Percentiles rank a stretch among this genome's conserved stretches.
Evolutionary conservation across 306 rosid genomes (phyloP).

Genomic region (Corylus heterophylla): DNA sequence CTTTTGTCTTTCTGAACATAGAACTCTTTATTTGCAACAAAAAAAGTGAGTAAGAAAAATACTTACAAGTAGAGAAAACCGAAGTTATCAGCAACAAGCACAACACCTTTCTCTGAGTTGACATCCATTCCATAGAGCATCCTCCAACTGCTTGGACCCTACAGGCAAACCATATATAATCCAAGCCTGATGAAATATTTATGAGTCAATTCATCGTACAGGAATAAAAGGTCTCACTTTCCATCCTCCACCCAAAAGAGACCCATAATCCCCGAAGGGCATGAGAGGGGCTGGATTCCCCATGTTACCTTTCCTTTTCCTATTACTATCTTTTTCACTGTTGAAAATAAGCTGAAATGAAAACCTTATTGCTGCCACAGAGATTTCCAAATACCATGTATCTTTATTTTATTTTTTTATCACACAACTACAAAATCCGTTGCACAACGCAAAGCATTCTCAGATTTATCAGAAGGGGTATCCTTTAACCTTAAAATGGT

Average conservation of each 20-base stretch:
- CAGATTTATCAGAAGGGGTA: not conserved
- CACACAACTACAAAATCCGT: slow-evolving; percentile 4
- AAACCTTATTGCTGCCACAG: not conserved
- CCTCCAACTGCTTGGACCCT: slow-evolving; percentile 79
- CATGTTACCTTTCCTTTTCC: not conserved
- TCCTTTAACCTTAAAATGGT: not conserved
- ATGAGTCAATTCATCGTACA: not conserved
- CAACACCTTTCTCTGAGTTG: slow-evolving; percentile 69
- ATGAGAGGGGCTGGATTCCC: not conserved
- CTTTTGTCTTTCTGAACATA: not conserved
- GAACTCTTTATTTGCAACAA: not conserved
- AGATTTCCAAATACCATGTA: slow-evolving; percentile 8
- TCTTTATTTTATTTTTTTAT: not conserved
- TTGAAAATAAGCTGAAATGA: not conserved
- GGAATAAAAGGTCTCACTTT: not conserved
- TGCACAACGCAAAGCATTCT: not conserved
- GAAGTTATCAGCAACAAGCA: slow-evolving; percentile 81
- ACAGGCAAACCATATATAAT: slow-evolving; percentile 24
- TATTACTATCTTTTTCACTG: not conserved
- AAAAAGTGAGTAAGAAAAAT: not conserved
- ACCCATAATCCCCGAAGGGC: not conserved
- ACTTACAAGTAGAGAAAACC: slow-evolving; percentile 81
- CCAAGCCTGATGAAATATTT: not conserved
- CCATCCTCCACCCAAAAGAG: not conserved
- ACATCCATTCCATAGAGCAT: slow-evolving; percentile 98